Evolutionary conservation across 2,329 filamentous ascomycete genomes (phyloP).

Genomic region (Cladosporium sp.): DNA sequence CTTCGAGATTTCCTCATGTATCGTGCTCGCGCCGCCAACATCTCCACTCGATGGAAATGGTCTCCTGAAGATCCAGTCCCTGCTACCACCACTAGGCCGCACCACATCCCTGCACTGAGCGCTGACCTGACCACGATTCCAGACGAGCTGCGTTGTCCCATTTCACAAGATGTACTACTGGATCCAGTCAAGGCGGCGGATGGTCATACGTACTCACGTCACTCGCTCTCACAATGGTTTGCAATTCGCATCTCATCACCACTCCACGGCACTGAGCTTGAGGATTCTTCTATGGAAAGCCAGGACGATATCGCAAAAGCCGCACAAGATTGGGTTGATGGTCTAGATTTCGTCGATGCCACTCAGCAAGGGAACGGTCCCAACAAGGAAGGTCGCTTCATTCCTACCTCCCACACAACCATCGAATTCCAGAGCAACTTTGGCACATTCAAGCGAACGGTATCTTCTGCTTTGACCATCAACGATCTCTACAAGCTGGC

Average conservation of each 20-base stretch:
- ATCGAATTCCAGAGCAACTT: too few relatives aligned
- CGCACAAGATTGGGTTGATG: conserved; percentile 24
- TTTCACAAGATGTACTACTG: conserved; percentile 30
- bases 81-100: not conserved
- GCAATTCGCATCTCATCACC: conserved; percentile 29
- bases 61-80: conserved; percentile 23
- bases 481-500: conserved; percentile 25
- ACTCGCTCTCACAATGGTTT: conserved; percentile 34
- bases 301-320: conserved; percentile 21
- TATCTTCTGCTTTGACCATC: conserved; percentile 58
- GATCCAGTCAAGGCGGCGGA: conserved; percentile 33
- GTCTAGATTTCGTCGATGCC: conserved; percentile 10
- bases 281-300: conserved; percentile 19
- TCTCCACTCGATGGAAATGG: conserved; percentile 24
- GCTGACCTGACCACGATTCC: conserved; percentile 20
- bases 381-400: too few relatives aligned
- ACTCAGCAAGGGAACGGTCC: too few relatives aligned
- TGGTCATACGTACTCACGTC: conserved; percentile 31
- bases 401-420: too few relatives aligned
- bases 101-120: conserved; percentile 18
- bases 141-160: conserved; percentile 28
- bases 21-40: conserved; percentile 18
- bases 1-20: conserved; percentile 26
- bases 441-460: too few relatives aligned
- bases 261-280: conserved; percentile 27